Base-by-base conservation (phyloP, 2,329 filamentous ascomycete genomes). In the Chalaropsis thielavioides region DNA sequence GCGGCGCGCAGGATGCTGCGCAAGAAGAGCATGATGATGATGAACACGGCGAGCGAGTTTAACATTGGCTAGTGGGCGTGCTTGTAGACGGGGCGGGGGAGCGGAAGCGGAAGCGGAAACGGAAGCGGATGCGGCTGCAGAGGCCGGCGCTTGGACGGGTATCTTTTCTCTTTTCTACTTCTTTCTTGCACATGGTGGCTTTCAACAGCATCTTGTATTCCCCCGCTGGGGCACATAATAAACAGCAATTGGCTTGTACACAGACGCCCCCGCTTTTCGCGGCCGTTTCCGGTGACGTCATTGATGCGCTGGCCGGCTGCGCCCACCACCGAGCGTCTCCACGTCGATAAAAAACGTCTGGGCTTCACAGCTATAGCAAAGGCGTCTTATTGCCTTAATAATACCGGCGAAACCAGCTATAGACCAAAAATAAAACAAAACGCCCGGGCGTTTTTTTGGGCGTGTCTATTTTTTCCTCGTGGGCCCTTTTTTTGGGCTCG, bases 1-100 rank as follows among this genome's bases (percentile, higher is more conserved):
- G 72, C 71, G 44, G 71, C 58, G 76, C 78, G 58, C 76, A 81
- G 62, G 79, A 67, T 72, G 79, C 83, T 73, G 80, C 83, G 72
- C 81, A 84, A 83, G 68, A 83, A 79, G 73, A 83, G 80, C 74
- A 87, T 83, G 82, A 76, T 84, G 76, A 81, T 81, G 76, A 85
- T 83, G 75, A 83, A 84, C 69, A 79, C 78, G 67, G 81, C 83
- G 22, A 79, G 80, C 68, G 85, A 88, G 75, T 88, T 88, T 71
- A 88, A 88, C 72, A 81, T 88, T 72, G 84, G 84, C 17, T 86
- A 63, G 38, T 3, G 41, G 6, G 6, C 1, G 41, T 8, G 41
- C 15, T 44, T 8, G 41, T 44, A 11, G 31, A 35, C 31, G 3
- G 31, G 31, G 3, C 7, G 7, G 31, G 7, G n/a, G n/a, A 38